Conservation (phyloP, 2,329 filamentous ascomycete genomes). For the Cercospora brassicicola region DNA sequence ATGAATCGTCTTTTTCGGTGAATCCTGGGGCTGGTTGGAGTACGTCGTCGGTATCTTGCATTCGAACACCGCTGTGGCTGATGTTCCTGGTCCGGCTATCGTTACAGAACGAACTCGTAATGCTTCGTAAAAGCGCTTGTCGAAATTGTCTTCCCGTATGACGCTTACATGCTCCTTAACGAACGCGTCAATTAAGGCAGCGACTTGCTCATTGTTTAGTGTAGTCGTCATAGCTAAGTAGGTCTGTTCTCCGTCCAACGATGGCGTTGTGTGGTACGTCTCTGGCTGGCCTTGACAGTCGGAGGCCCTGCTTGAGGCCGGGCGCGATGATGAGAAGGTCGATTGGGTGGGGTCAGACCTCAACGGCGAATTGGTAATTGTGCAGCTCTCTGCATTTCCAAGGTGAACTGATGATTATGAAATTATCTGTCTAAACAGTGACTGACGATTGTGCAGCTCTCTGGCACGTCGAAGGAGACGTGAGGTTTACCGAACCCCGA, state of each 20-base stretch:
- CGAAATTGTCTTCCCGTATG: conserved; percentile 23
- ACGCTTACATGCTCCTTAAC: conserved; percentile 6
- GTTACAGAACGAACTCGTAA: conserved; percentile 12
- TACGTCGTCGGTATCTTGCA: conserved; percentile 23
- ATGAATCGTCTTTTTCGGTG: conserved; percentile 21
- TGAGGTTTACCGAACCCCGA: neutral
- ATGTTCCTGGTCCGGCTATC: conserved; percentile 7
- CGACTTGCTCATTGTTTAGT: neutral
- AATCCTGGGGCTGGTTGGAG: conserved; percentile 20
- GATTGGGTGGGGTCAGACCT: neutral
- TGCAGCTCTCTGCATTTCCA: neutral
- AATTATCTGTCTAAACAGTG: neutral
- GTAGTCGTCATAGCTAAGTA: neutral
- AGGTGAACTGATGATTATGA: neutral
- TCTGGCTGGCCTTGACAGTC: neutral
- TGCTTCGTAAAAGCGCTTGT: conserved; percentile 17
- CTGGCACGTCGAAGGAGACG: neutral
- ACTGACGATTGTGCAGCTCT: neutral
- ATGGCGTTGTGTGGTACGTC: neutral
- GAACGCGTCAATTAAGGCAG: neutral
- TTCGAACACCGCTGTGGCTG: conserved; percentile 18
- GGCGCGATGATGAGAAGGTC: neutral
- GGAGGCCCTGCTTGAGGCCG: neutral
- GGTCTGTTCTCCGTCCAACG: neutral
- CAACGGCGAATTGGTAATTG: neutral